Base-by-base conservation (phyloP, 805 yeast species). In the Debaryomyces castellii region DNA sequence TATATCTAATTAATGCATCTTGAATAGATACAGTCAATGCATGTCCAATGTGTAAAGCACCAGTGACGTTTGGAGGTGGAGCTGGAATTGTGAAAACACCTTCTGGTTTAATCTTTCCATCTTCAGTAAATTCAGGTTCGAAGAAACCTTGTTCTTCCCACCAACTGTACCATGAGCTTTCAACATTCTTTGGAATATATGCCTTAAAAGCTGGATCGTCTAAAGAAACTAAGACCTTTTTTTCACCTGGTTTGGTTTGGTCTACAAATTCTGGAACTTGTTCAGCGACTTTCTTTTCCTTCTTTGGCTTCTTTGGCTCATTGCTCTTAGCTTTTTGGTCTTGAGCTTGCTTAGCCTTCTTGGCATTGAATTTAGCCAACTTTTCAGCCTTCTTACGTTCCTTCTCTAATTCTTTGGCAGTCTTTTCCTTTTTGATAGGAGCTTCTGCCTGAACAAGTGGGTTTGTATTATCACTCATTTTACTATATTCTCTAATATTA, bases 41-140 rank as follows among this genome's bases (percentile, higher is more conserved):
- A 69, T 94, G 99, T 57, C 99, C 99, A 68, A 94, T 94, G 69
- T 94, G 99, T 56, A 94, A 78, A 39, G 98, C 97, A 72, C 99
- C 99, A 40, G 99, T 94, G 53, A 94, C 96, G 67, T 94, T 94
- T 63, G 99, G 99, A 51, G 99, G 99, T 33, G 99, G 99, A n/a
- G 96, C 94, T 33, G 98, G 97, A 59, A 94, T 89, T 51, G 86
- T 78, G 70, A 92, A 94, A 16, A 77, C 63, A 56, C 98, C 98
- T 60, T 82, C 91, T 36, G 94, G 87, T 63, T 85, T 85, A 54
- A 81, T 60, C 39, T 83, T 69, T 39, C 97, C 97, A 60, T 84
- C 83, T 47, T 71, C 77, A 38, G 84, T 76, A 54, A 87, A 83
- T 63, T 88, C 87, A 16, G 99, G 99, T 69, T 86, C 85, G 60